Evolutionary conservation across 2,329 filamentous ascomycete species (phyloP).

Genomic region (Paecilomyces sp.): DNA sequence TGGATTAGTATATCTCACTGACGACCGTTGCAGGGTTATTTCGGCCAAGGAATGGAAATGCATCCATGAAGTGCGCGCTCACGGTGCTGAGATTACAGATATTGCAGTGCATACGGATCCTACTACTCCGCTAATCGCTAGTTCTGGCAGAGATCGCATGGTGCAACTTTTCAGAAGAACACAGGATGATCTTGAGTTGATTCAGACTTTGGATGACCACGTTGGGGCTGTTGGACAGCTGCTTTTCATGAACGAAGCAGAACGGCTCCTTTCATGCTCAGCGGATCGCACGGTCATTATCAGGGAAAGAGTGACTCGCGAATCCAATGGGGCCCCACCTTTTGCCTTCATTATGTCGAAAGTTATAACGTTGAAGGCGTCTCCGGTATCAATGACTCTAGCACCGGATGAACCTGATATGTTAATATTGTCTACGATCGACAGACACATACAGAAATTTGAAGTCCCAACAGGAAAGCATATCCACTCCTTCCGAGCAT

Average conservation of each 20-base stretch:
- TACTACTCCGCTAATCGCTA: constrained; percentile 63
- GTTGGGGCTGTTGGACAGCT: constrained; percentile 75
- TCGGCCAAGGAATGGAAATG: constrained; percentile 50
- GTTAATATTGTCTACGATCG: constrained; percentile 55
- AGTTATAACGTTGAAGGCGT: constrained; percentile 75
- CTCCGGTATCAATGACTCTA: constrained; percentile 76
- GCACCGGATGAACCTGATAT: constrained; percentile 53
- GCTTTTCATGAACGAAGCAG: constrained; percentile 64
- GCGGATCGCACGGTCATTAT: constrained; percentile 81
- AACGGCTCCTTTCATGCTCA: constrained; percentile 74
- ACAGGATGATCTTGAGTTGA: constrained; percentile 59
- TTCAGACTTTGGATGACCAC: constrained; percentile 91
- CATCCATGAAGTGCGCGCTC: constrained; percentile 71
- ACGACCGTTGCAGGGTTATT: constrained; percentile 19
- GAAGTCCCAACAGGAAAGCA: constrained; percentile 62
- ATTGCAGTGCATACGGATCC: constrained; percentile 64
- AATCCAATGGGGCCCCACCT: constrained; percentile 45
- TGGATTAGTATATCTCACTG: constrained; percentile 7
- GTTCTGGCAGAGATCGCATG: constrained; percentile 82
- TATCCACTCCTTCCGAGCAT: constrained; percentile 69
- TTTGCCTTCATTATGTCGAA: constrained; percentile 71
- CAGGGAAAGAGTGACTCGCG: constrained; percentile 66
- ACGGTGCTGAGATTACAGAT: constrained; percentile 76
- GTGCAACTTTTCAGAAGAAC: constrained; percentile 73
- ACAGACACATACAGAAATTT: constrained; percentile 54